Evolutionary conservation across 257 asterid genomes (phyloP).

Genomic region (Capsicum baccatum): DNA sequence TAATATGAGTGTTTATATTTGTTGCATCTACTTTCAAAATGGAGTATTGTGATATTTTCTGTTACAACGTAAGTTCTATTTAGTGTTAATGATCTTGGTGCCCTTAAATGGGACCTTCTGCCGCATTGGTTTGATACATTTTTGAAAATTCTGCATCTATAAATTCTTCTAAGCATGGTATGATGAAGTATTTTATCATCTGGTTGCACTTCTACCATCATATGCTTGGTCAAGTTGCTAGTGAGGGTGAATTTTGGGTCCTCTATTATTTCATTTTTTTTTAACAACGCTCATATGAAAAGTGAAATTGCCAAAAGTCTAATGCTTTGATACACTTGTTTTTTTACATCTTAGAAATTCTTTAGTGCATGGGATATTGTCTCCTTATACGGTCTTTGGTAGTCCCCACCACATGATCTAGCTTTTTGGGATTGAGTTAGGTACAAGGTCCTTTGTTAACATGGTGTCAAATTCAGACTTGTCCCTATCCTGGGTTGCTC

Average conservation of each 20-base stretch:
- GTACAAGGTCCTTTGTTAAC: background rate
- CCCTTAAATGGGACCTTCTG: conserved; percentile 22
- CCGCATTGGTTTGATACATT: conserved; percentile 5
- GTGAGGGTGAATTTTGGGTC: background rate
- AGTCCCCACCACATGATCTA: background rate
- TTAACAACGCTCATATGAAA: background rate
- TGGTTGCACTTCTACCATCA: conserved; percentile 4
- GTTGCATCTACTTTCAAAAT: background rate
- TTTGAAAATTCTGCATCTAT: conserved; percentile 8
- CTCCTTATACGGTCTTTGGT: conserved; percentile 13
- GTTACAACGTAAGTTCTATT: background rate
- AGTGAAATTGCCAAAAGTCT: conserved; percentile 16
- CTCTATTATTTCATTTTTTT: background rate
- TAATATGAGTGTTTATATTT: background rate
- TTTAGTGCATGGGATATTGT: conserved; percentile 5
- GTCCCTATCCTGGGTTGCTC: background rate
- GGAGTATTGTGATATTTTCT: background rate
- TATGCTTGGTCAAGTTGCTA: conserved; percentile 11
- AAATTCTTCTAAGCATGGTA: conserved; percentile 3
- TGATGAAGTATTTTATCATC: conserved; percentile 22
- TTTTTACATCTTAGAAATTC: background rate
- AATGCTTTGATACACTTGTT: background rate
- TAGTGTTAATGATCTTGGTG: conserved; percentile 14
- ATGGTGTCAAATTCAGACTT: background rate
- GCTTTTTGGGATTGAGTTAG: conserved; percentile 7